These are phyloP conservation scores for Aechmea fasciata DNA, from an alignment of 176 grass and related monocot species.

Conservation along the genomic window DNA sequence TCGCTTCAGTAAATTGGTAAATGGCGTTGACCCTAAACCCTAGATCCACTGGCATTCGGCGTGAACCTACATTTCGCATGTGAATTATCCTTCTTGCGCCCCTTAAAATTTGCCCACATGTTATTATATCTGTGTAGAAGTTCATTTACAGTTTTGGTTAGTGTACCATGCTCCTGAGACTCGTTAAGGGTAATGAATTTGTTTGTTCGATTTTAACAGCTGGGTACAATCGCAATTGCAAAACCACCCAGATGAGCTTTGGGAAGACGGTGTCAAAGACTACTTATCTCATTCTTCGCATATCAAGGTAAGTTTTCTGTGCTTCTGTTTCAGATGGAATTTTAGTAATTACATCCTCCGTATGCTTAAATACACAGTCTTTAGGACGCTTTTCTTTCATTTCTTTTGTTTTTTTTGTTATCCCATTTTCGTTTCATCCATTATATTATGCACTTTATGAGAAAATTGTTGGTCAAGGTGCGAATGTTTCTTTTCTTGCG, in stretches of 20 bases:
- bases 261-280: conserved; percentile 75
- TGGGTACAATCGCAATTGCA: conserved; percentile 85
- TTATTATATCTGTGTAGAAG: background rate
- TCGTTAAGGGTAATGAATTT: background rate
- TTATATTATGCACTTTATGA: no score
- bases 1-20: background rate
- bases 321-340: background rate
- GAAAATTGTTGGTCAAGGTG: no score
- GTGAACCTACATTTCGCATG: no score
- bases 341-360: background rate
- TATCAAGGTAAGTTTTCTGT: conserved; percentile 53
- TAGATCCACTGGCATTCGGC: no score
- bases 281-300: conserved; percentile 67
- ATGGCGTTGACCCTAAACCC: background rate
- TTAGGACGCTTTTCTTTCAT: background rate
- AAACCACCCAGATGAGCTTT: conserved; percentile 74
- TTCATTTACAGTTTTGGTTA: background rate
- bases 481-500: no score
- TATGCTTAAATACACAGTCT: background rate
- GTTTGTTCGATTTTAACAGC: conserved; percentile 36
- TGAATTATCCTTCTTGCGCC: background rate
- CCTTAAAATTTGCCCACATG: background rate
- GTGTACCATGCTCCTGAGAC: background rate
- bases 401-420: background rate
- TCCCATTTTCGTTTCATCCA: no score